Conservation (phyloP, 768 basidiomycete genomes). For the Amanita brunnescens region DNA sequence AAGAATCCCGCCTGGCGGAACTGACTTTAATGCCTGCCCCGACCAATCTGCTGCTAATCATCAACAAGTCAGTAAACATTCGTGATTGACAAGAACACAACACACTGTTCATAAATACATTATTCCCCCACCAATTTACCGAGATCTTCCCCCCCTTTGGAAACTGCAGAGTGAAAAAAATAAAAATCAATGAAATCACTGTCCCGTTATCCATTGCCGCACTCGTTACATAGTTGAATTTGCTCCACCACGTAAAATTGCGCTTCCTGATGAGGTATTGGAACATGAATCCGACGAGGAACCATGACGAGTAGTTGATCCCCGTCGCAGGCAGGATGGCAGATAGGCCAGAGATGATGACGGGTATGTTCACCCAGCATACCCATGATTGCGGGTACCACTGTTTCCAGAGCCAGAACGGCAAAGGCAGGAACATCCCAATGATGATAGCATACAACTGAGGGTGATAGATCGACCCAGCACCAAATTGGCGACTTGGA, state of each 20-base stretch:
- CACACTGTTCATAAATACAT: constrained; percentile 52
- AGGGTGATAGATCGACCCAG: constrained; percentile 58
- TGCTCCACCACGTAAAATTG: constrained; percentile 86
- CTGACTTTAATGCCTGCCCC: constrained; percentile 28
- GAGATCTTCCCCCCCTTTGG: constrained; percentile 43
- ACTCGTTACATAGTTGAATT: constrained; percentile 85
- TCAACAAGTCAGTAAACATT: constrained; percentile 3
- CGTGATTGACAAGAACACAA: too few species aligned
- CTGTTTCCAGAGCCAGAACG: constrained; percentile 82
- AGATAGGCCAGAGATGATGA: constrained; percentile 73
- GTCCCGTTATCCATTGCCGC: constrained; percentile 75
- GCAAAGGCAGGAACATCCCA: constrained; percentile 77
- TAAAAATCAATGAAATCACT: constrained; percentile 55
- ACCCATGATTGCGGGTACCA: too few species aligned
- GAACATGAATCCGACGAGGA: too few species aligned
- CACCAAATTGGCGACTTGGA: constrained; percentile 68
- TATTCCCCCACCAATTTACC: constrained; percentile 72
- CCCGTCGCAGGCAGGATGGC: constrained; percentile 86
- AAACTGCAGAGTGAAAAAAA: constrained; percentile 73
- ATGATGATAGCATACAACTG: constrained; percentile 73
- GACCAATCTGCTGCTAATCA: constrained; percentile 52
- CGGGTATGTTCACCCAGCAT: constrained; percentile 79
- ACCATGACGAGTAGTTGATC: too few species aligned
- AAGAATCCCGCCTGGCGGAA: constrained; percentile 42
- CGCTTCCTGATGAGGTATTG: constrained; percentile 68